These are phyloP conservation scores for Yamadazyma scolyti DNA, from an alignment of 805 yeast genomes.

Conservation along the genomic window DNA sequence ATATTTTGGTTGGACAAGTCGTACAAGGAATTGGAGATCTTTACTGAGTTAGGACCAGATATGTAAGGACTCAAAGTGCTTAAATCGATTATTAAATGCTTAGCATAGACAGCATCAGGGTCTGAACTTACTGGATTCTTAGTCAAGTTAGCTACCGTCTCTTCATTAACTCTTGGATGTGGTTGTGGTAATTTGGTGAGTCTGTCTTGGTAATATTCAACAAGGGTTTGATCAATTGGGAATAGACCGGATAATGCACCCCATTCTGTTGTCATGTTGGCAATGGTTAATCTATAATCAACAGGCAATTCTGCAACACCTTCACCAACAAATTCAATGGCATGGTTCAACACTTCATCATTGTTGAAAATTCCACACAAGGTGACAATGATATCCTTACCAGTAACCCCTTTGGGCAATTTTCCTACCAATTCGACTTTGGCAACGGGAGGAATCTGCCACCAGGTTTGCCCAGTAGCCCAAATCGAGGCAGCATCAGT, in stretches of 20 bases:
- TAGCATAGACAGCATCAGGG: slow-evolving; percentile 79
- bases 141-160: slow-evolving; percentile 52
- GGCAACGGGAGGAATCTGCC: slow-evolving; percentile 99
- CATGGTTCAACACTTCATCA: slow-evolving; percentile 90
- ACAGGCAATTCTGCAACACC: slow-evolving; percentile 66
- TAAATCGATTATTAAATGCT: slow-evolving; percentile 78
- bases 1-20: slow-evolving; percentile 71
- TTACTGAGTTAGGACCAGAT: slow-evolving; percentile 97
- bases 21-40: slow-evolving; percentile 74
- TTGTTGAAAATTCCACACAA: slow-evolving; percentile 90
- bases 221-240: slow-evolving; percentile 84
- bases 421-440: slow-evolving; percentile 80
- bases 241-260: slow-evolving; percentile 96
- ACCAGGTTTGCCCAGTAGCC: slow-evolving; percentile 99
- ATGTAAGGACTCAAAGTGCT: slow-evolving; percentile 79
- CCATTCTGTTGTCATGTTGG: slow-evolving; percentile 99
- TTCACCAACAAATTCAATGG: slow-evolving; percentile 89
- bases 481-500: slow-evolving; percentile 99
- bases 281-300: slow-evolving; percentile 87
- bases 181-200: slow-evolving; percentile 60
- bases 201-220: slow-evolving; percentile 70
- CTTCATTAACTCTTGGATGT: slow-evolving; percentile 78
- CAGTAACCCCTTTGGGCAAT: slow-evolving; percentile 84
- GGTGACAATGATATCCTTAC: slow-evolving; percentile 96
- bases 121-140: slow-evolving; percentile 54